Evolutionary conservation across 2,329 filamentous ascomycete genomes (phyloP), one percentile per base, ranked within the genome.

Genomic region (Talaromyces sp.): DNA sequence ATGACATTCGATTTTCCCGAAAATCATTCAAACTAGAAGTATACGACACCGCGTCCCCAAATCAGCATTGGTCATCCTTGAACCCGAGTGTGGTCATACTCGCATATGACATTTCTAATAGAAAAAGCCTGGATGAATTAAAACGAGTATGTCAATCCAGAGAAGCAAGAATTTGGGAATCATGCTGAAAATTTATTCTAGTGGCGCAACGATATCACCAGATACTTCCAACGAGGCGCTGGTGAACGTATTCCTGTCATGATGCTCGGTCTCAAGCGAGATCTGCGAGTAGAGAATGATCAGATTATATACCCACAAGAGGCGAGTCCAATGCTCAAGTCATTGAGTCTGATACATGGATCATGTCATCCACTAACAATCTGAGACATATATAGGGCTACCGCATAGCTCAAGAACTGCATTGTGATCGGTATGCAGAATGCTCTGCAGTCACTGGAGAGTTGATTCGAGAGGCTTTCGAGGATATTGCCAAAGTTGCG

Each of bases 401-500:
- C 78, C 83, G 71, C 74, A 85, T 85, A 7, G 85, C 86, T 16
- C 85, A 87, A 69, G 83, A 85, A 69, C 83, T 88, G 76, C 78
- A 85, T 27, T 86, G 83, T 72, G 86, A 88, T 77, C 78, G 81
- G 41, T 88, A 88, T 74, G 86, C 85, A 3, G 86, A 88, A 71
- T 88, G 86, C 68, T 87, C 84, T 67, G 85, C 86, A 47, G 43
- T 84, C 45, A 88, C 86, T 6, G 86, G 86, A 3, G 84, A 88
- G 74, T 75, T 88, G 45, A 83, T 87, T 68, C 77, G 77, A 37
- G 82, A 88, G 73, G 84, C 85, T 0, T 81, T 88, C 65, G 85
- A 88, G 70, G 86, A 88, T 72, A 78, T 88, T 22, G 84, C 85
- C 10, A 82, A 76, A 71, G 82, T 84, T 35, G 83, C 84, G 3